Evolutionary conservation across 73 alveolate species (phyloP), one percentile per base, ranked within the genome.

Genomic region (Paramecium pentaurelia): DNA sequence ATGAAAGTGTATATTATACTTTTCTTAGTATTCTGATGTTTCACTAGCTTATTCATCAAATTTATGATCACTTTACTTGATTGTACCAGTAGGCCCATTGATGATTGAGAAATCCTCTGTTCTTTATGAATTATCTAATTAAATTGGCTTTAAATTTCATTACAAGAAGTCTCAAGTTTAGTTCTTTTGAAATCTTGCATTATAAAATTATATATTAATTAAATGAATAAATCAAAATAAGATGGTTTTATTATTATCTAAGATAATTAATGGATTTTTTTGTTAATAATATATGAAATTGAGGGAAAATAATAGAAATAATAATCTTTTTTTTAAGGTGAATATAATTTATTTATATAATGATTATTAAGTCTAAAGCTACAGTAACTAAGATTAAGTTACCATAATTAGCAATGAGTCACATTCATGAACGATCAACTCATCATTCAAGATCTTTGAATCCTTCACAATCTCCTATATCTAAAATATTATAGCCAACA

Each of bases 21-120:
- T 73, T 20, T 73, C 64, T 38, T 73, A 38, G 16, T 73, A 73
- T 73, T 73, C 87, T 5, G 64, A 73, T 5, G 18, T 73, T 73
- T 37, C 68, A 38, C 87, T 73, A 30, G 58, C 87, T 38, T 73
- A 73, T 34, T 64, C 84, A 73, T 73, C 87, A 37, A 34, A 73
- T 73, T 37, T 73, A 12, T 73, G 58, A 12, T 73, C 87, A 73
- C 87, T 73, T 38, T 37, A 16, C 40, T 73, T 73, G 64, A 73
- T 73, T 40, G 58, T 36, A 73, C 10, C 27, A 32, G 34, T 38
- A 37, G 37, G 68, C 18, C 87, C 87, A 44, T 80, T 49, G 10
- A 80, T 80, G 27, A 80, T 49, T 8, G 91, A 80, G 49, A 80
- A 80, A 40, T 80, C 91, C 14, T 80, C 91, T 10, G 91, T 45